Base-by-base conservation (phyloP, 306 rosid species). In the Casuarina equisetifolia region DNA sequence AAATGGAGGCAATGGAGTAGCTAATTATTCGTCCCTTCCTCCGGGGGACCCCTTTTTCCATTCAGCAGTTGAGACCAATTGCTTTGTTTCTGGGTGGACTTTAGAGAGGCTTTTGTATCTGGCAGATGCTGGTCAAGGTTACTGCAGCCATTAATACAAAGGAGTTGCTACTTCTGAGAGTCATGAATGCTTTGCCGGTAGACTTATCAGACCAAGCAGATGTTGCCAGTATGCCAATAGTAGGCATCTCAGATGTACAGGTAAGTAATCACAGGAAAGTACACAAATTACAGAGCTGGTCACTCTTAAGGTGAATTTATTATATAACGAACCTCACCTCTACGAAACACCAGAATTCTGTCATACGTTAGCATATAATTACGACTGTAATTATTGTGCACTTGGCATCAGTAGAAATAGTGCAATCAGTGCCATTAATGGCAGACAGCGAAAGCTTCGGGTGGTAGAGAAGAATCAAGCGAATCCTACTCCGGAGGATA, bases 381-480 rank as follows among this genome's bases (percentile, higher is more conserved):
- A 57, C 7, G 39, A 76, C 67, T 17, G 39, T 50, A 40, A 36
- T 51, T 38, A n/a, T 68, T 19, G 17, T 53, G 43, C 35, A 51
- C 38, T 39, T 5, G 46, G 42, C 67, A 9, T 17, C 3, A 32
- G 20, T 25, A 20, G 20, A 38, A 44, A 59, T 19, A 70, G 19
- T 46, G 36, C 61, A 70, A 69, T 78, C 36, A 78, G 38, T 78
- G 54, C 68, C 25, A 55, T 51, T 63, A 59, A 72, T 73, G 74
- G 39, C 40, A 61, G 67, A 64, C 57, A 38, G 73, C n/a, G 76
- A 54, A 79, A 79, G 48, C 82, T 79, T 73, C 78, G 62, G 72
- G 49, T 12, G 76, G 64, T 49, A 76, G 73, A 69, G 62, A 78
- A 72, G 63, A 20, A 42, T 71, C 64, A 6, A 77, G 35, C 13